Evolutionary conservation across 2,329 filamentous ascomycete genomes (phyloP).

Genomic region (Rachicladosporium sp.): DNA sequence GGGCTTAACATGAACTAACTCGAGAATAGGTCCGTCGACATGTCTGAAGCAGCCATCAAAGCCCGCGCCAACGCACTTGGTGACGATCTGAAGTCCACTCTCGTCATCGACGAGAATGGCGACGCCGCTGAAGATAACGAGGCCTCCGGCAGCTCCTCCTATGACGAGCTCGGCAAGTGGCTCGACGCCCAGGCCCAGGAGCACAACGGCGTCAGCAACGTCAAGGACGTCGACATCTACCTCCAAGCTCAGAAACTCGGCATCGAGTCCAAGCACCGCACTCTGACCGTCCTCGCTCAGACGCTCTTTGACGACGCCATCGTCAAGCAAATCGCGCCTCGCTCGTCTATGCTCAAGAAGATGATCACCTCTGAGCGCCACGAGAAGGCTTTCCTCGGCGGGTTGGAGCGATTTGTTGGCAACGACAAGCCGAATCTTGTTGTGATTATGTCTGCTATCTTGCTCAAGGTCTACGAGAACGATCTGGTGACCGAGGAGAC

Average conservation of each 20-base stretch:
- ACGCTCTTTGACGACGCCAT: constrained; percentile 89
- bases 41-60: constrained; percentile 88
- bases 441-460: constrained; percentile 67
- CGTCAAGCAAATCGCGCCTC: constrained; percentile 71
- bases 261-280: constrained; percentile 89
- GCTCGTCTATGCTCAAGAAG: constrained; percentile 80
- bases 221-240: constrained; percentile 85
- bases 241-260: constrained; percentile 93
- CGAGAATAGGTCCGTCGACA: constrained; percentile 57
- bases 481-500: constrained; percentile 83
- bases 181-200: constrained; percentile 64
- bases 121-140: constrained; percentile 72
- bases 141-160: constrained; percentile 64
- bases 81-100: constrained; percentile 77
- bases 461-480: constrained; percentile 81
- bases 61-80: constrained; percentile 87
- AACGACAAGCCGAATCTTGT: constrained; percentile 71
- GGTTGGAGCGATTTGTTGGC: constrained; percentile 83
- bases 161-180: constrained; percentile 90
- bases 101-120: constrained; percentile 54
- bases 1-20: neutral
- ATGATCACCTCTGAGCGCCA: constrained; percentile 79
- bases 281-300: constrained; percentile 80
- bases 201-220: constrained; percentile 58
- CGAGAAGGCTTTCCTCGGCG: constrained; percentile 88